A percentile compares a stretch with the other conserved stretches of the same genome.
phyloP scores from a whole-genome alignment of 192 early-diverging fungal species.

The Coemansia sp. region DNA sequence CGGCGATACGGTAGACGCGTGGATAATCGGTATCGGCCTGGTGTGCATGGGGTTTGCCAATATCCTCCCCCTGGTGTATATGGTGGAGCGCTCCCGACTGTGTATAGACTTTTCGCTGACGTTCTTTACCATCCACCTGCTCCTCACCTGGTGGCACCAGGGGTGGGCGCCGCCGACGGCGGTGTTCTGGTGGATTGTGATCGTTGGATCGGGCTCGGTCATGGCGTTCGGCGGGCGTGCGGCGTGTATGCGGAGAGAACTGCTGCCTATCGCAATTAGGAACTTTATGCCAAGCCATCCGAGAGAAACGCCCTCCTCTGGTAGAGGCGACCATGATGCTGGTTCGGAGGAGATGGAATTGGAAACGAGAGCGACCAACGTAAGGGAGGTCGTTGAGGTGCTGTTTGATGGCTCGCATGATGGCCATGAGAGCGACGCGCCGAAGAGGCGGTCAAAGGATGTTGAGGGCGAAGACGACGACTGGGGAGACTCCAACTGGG shows the following conservation, averaged over 20 bases:
- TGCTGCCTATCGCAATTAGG: constrained; percentile 52
- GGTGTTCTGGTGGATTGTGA: constrained; percentile 31
- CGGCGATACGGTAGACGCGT: constrained; percentile 48
- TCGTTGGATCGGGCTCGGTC: constrained; percentile 4
- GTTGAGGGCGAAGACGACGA: constrained; percentile 4
- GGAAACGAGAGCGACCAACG: constrained; percentile 1
- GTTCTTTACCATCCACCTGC: constrained; percentile 42
- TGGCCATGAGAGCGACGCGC: not conserved
- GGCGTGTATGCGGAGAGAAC: constrained; percentile 42
- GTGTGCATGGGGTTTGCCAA: constrained; percentile 26
- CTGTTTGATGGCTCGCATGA: constrained; percentile 23
- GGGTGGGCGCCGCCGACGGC: constrained; percentile 14
- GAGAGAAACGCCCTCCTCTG: not conserved
- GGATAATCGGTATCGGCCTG: constrained; percentile 21
- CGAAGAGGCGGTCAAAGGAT: not conserved
- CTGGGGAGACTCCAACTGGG: constrained; percentile 30
- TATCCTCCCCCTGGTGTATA: constrained; percentile 44
- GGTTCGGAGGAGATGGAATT: constrained; percentile 37
- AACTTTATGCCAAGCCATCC: constrained; percentile 38
- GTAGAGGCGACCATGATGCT: not conserved
- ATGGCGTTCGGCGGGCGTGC: constrained; percentile 50
- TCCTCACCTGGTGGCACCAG: constrained; percentile 35
- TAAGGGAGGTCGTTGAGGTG: constrained; percentile 10
- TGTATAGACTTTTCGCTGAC: constrained; percentile 54
- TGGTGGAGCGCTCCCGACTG: constrained; percentile 52